Evolutionary conservation across 2,329 filamentous ascomycete species (phyloP), one percentile per base, ranked within the genome.

Genomic region (Pseudogymnoascus sp.): DNA sequence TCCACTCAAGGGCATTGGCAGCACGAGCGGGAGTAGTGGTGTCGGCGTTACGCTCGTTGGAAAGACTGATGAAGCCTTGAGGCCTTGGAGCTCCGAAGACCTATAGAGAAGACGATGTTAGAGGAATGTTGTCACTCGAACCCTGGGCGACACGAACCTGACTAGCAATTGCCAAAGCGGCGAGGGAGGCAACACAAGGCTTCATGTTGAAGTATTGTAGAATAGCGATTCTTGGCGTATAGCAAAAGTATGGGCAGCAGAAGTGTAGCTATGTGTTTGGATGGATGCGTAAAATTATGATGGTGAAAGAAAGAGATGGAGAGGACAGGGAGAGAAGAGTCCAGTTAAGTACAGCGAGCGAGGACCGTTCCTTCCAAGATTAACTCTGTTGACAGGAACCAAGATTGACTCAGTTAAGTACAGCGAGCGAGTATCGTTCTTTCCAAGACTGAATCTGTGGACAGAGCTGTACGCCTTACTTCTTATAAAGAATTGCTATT

Each of bases 241-340:
- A 52, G 45, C 45, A 18, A 33, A 30, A 19, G 26, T 52, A 52
- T 52, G 45, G n/a, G 45, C 28, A 52, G 45, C 45, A 52, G 45
- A 52, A 19, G 45, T 19, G 26, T 52, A 52, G 45, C 45, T 30
- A 52, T 52, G 45, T 18, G 45, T 52, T 30, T 33, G 26, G n/a
- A 52, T 52, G 26, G 45, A 52, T 52, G 45, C 45, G 26, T 33
- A 52, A 52, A 52, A 52, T 26, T 52, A 52, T 30, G 45, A 52
- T 52, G 45, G 5, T 30, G 39, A 45, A 45, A 45, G 26, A 52
- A 7, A 52, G 26, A 52, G 13, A 33, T 10, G 15, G 15, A 30
- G 45, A 48, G 26, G 45, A 52, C 19, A n/a, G 26, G 18, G 26
- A 26, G 45, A 12, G n/a, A 30, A 30, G 23, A 15, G 26, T 7